Evolutionary conservation across 1,284 basidiomycete genomes (phyloP), one percentile per base, ranked within the genome.

Genomic region (Pseudozyma hubeiensis): DNA sequence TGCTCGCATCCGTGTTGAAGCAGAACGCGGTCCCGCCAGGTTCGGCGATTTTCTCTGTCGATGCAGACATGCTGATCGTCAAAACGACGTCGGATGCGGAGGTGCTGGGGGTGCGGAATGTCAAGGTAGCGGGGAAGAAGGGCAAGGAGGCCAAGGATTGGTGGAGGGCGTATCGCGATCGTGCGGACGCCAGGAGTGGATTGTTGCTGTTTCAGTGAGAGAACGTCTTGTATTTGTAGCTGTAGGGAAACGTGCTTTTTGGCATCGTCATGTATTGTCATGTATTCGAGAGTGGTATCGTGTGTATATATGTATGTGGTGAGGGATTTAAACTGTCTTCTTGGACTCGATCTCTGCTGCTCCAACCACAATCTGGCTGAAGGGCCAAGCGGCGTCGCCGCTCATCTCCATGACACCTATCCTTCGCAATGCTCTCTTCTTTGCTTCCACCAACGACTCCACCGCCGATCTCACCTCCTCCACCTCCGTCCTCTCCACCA

Each of bases 91-190:
- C 46, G 2, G 34, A 58, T 0, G 16, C 31, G 2, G 19, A 40
- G 4, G 46, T 66, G 2, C 55, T 76, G 48, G 41, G 24, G 5
- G 63, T 73, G 1, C 39, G 39, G 5, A 35, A 47, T 0, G n/a
- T 79, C 30, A 72, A 79, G 43, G 61, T 65, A 0, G 45, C 72
- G 11, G 62, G 56, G 1, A 81, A 81, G 34, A 72, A 68, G 29
- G 16, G 29, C 3, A 75, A 73, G 16, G 19, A 41, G 0, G 77
- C 78, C 0, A 5, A 17, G 0, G 78, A 78, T 0, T 81, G 75
- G 75, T 78, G 60, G 51, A 45, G 48, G n/a, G 75, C 70, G 14
- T 81, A 71, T 40, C 52, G 53, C 6, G 79, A 81, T 41, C 67
- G 79, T 4, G 68, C 67, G 10, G 65, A 76, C 10, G 47, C 41